Evolutionary conservation across 148 eudicot species (phyloP).

Genomic region (Diospyros kaki): DNA sequence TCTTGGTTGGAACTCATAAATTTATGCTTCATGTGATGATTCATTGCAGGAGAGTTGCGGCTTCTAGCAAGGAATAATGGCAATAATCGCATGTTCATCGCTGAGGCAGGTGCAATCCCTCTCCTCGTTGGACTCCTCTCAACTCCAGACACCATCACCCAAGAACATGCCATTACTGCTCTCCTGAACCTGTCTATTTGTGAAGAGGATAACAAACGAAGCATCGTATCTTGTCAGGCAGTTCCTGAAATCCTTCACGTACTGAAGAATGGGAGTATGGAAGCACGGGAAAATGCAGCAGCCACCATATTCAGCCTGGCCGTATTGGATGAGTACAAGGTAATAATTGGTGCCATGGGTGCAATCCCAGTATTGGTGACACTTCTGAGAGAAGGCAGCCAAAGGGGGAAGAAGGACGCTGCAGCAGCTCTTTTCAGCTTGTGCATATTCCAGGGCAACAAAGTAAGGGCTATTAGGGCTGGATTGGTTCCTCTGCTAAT

Average conservation of each 20-base stretch:
- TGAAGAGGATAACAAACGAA: slow-evolving; percentile 17
- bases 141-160: slow-evolving; percentile 11
- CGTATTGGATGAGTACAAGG: slow-evolving; percentile 10
- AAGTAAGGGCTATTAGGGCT: slow-evolving; percentile 14
- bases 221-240: slow-evolving; percentile 2
- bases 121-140: slow-evolving; percentile 9
- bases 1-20: not conserved
- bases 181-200: slow-evolving; percentile 14
- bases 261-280: slow-evolving; percentile 13
- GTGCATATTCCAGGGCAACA: slow-evolving; percentile 16
- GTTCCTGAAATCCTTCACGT: slow-evolving; percentile 6
- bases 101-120: slow-evolving; percentile 18
- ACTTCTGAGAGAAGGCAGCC: slow-evolving; percentile 12
- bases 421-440: slow-evolving; percentile 15
- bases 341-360: slow-evolving; percentile 9
- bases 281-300: slow-evolving; percentile 17
- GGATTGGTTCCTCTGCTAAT: slow-evolving; percentile 11
- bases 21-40: not conserved
- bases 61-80: slow-evolving; percentile 15
- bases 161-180: slow-evolving; percentile 14
- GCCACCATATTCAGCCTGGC: slow-evolving; percentile 17
- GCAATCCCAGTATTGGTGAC: slow-evolving; percentile 15
- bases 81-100: slow-evolving; percentile 9
- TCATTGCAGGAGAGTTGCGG: slow-evolving; percentile 14
- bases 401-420: slow-evolving; percentile 15